phyloP scores from a whole-genome alignment of 1,284 basidiomycete species.

The Heterobasidion irregulare region DNA sequence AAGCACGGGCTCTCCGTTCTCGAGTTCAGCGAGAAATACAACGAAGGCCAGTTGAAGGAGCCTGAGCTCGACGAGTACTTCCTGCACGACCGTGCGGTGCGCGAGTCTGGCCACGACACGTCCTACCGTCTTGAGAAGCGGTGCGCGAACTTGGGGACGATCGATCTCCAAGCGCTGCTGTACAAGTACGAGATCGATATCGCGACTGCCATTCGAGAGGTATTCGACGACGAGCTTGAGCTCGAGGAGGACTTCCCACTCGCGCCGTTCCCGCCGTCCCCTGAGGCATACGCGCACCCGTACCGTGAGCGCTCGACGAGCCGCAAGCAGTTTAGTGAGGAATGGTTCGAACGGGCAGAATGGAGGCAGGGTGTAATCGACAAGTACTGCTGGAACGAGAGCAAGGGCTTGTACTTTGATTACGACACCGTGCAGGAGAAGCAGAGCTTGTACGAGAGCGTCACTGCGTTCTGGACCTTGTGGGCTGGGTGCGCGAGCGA shows the following conservation, averaged over 20 bases:
- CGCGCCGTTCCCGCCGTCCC: conserved; percentile 85
- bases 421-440: conserved; percentile 89
- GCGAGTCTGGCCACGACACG: conserved; percentile 95
- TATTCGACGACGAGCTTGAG: conserved; percentile 88
- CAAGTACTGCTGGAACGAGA: conserved; percentile 96
- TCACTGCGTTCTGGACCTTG: conserved; percentile 92
- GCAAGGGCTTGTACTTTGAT: conserved; percentile 91
- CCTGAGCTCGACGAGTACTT: conserved; percentile 96
- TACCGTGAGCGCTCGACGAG: conserved; percentile 57
- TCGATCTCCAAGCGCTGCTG: conserved; percentile 86
- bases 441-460: conserved; percentile 92
- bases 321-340: conserved; percentile 63
- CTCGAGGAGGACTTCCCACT: conserved; percentile 89
- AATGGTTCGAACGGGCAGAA: conserved; percentile 88
- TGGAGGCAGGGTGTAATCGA: conserved; percentile 82
- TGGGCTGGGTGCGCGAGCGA: conserved; percentile 98
- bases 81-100: conserved; percentile 90
- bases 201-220: conserved; percentile 87
- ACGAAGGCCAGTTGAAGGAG: conserved; percentile 76
- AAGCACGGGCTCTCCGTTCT: conserved; percentile 94
- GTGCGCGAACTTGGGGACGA: conserved; percentile 93
- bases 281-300: conserved; percentile 62
- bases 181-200: conserved; percentile 97
- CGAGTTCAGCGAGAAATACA: conserved; percentile 97
- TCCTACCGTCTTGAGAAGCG: conserved; percentile 95